These are phyloP conservation scores for Thraustochytrium sp. DNA, from an alignment of 352 stramenopile species.

Conservation along the genomic window DNA sequence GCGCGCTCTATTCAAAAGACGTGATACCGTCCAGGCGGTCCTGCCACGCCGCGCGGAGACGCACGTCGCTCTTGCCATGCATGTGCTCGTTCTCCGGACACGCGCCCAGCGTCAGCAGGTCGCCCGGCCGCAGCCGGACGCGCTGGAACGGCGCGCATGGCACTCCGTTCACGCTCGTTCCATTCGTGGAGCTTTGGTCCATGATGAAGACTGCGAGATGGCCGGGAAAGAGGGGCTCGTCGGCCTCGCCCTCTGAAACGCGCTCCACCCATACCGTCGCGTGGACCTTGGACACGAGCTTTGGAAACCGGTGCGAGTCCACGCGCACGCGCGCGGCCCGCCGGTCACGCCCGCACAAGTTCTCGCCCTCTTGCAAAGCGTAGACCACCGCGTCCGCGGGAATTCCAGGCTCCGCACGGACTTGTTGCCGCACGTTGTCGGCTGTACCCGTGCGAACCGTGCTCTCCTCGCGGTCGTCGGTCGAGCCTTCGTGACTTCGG, in stretches of 20 bases:
- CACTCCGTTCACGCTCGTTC: not conserved
- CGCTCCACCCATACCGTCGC: not conserved
- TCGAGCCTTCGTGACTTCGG: too few species aligned
- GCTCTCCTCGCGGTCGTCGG: too few species aligned
- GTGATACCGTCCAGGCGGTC: too few species aligned
- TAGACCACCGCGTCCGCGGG: not conserved
- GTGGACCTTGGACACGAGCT: constrained; percentile 8
- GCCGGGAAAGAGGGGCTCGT: too few species aligned
- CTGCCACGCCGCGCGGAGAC: not conserved
- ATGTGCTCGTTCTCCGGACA: not conserved
- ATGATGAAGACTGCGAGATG: not conserved
- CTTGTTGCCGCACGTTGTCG: too few species aligned
- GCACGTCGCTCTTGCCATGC: not conserved
- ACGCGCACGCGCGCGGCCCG: not conserved
- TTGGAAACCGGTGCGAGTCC: not conserved
- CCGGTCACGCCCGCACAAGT: not conserved
- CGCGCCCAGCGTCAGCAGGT: not conserved
- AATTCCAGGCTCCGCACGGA: too few species aligned
- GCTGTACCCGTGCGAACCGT: too few species aligned
- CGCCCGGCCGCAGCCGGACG: not conserved
- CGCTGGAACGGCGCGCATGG: not conserved
- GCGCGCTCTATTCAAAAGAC: too few species aligned
- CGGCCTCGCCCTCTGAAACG: too few species aligned
- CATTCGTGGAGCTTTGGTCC: not conserved
- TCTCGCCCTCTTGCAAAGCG: not conserved